Evolutionary conservation across 2,329 filamentous ascomycete genomes (phyloP), one percentile per base, ranked within the genome.

Genomic region (Cytospora piceicola): DNA sequence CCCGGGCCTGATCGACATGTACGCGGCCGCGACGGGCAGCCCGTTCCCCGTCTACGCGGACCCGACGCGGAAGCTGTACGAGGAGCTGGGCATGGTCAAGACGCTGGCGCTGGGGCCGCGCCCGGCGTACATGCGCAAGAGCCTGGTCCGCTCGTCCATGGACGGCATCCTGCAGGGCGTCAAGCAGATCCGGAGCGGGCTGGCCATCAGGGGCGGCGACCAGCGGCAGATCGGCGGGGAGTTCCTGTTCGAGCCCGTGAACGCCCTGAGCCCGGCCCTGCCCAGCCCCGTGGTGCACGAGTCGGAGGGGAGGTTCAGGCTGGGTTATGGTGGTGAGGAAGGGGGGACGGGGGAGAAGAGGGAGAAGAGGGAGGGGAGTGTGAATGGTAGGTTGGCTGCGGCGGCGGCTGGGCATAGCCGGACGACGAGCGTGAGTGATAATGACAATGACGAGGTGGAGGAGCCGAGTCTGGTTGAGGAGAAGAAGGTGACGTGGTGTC

Each of bases 11-110:
- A 93, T 94, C 71, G 79, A 86, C 67, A 83, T 85, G 78, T 93
- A 94, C 77, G 79, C 80, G 22, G 74, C 82, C 27, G 81, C 85
- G 62, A 90, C 90, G 0, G 74, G 75, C n/a, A 92, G 89, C 71
- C 82, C 84, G 1, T 94, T 89, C 77, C 87, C 88, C n/a, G 83
- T 94, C 65, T 94, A 91, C 78, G 86, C 90, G n/a, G 91, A 94
- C 73, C 90, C 90, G 0, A 87, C 85, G 3, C 81, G 85, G 36
- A 82, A 82, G 39, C 80, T 94, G 8, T 93, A 93, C 77, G 77
- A 84, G 49, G 79, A 83, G 58, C 83, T 94, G 1, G 89, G 86
- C 69, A 91, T 94, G 90, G 80, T 83, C 14, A 85, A 83, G 68
- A 90, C 89, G 1, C 79, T 88, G 42, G 81, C 81, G 0, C 71